Evolutionary conservation across 1,139 yeast genomes (phyloP).

Genomic region (Yamadazyma pseudoaaseri): DNA sequence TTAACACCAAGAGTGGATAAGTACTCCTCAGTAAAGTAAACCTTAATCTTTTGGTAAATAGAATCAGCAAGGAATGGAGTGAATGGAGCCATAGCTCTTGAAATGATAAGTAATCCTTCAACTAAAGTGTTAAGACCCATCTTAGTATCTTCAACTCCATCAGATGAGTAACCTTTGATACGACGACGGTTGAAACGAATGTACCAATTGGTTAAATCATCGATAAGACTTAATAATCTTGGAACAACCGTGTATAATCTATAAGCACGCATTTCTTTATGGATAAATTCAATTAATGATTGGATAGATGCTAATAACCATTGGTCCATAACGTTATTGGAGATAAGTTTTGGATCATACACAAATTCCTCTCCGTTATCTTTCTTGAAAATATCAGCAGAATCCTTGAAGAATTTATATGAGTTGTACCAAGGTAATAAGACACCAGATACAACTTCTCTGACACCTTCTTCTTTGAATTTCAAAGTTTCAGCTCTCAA

Average conservation of each 20-base stretch:
- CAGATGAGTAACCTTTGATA: constrained; percentile 79
- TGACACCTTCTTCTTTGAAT: constrained; percentile 98
- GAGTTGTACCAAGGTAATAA: constrained; percentile 98
- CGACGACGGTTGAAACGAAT: constrained; percentile 98
- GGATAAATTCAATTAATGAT: constrained; percentile 82
- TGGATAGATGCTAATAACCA: constrained; percentile 96
- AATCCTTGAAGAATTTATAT: constrained; percentile 93
- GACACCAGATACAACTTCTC: constrained; percentile 94
- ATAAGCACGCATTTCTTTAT: constrained; percentile 85
- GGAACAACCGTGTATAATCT: constrained; percentile 96
- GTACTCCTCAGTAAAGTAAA: constrained; percentile 55
- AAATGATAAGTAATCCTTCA: constrained; percentile 84
- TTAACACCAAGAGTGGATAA: constrained; percentile 44
- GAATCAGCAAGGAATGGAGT: constrained; percentile 94
- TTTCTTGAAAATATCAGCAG: constrained; percentile 81
- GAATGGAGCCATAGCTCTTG: constrained; percentile 98
- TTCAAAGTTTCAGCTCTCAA: constrained; percentile 94
- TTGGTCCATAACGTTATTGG: constrained; percentile 92
- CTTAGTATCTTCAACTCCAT: constrained; percentile 78
- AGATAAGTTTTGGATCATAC: constrained; percentile 60
- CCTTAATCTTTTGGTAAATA: constrained; percentile 75
- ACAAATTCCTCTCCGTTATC: constrained; percentile 68
- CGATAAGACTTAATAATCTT: constrained; percentile 80
- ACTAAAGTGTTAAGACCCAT: constrained; percentile 87
- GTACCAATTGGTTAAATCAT: constrained; percentile 97